Evolutionary conservation across 73 alveolate species (phyloP).

Genomic region (Paramecium primaurelia): DNA sequence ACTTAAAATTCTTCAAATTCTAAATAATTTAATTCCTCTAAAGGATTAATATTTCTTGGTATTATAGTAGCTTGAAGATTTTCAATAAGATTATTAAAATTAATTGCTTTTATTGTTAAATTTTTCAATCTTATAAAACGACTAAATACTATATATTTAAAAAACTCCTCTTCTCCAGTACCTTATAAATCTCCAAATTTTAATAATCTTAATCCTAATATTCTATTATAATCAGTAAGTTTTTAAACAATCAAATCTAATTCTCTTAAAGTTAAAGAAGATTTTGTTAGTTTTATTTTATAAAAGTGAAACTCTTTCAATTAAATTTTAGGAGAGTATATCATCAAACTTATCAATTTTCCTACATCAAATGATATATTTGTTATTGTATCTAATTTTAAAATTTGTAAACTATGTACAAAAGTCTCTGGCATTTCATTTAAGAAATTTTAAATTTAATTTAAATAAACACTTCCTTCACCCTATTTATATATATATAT

Average conservation of each 20-base stretch:
- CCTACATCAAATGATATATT: not conserved
- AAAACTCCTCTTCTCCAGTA: not conserved
- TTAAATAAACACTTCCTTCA: not conserved
- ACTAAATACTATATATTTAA: not conserved
- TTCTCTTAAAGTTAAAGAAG: not conserved
- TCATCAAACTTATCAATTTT: not conserved
- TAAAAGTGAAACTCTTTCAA: not conserved
- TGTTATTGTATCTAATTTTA: not conserved
- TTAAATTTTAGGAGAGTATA: not conserved
- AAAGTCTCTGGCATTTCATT: not conserved
- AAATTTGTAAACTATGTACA: not conserved
- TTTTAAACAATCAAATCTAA: not conserved
- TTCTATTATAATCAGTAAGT: not conserved
- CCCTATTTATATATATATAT: not conserved
- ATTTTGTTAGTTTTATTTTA: not conserved
- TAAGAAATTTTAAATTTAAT: not conserved
- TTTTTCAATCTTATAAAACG: not conserved
- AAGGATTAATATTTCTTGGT: not conserved
- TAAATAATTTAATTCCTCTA: not conserved
- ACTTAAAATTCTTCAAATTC: not conserved
- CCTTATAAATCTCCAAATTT: constrained; percentile 6
- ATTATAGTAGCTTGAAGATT: not conserved
- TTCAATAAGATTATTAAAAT: not conserved
- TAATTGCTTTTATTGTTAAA: not conserved
- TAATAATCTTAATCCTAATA: not conserved